Base-by-base conservation (phyloP, 2,329 filamentous ascomycete species). In the Exophiala xenobiotica region DNA sequence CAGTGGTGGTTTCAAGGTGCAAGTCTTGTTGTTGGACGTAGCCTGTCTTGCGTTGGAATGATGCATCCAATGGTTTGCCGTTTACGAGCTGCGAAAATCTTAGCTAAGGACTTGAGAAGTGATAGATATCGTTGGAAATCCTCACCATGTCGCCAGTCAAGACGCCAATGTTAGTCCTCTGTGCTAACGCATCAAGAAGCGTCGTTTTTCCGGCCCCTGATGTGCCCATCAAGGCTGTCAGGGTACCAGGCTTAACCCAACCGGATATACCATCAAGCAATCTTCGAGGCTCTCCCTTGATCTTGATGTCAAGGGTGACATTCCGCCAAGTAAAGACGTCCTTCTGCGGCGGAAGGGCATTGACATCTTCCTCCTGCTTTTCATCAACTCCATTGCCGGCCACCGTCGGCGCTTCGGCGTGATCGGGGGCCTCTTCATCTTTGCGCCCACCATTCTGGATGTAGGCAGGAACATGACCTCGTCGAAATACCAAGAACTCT, bases 401-500 rank as follows among this genome's bases (percentile, higher is more conserved):
- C 66, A 65, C 19, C 9, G 41, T 16, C 4, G 42, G 37, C 23
- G 53, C 56, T 23, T 42, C 44, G 20, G 40, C 67, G 40, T 64
- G 61, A 19, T 46, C 45, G 19, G 47, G 18, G 2, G 27, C 38
- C 20, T 56, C 56, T 33, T 58, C 20, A 51, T 60, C 43, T 63
- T 61, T 19, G 57, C 61, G 16, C 48, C 53, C 35, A 49, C 26
- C 3, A 60, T 49, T 39, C 56, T 64, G 20, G 60, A 57, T 64
- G 64, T 7, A 76, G 74, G 1, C 77, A 18, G 82, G 77, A 65
- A 79, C 77, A 65, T 86, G 74, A 14, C 85, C 85, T 48, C 85
- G 80, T 54, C 83, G 84, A 74, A 90, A 90, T 19, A 90, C 78
- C 8, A 90, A 72, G 12, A 90, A 84, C 63, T 90, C 87, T 46